Percentiles rank a stretch among this genome's conserved stretches.
Evolutionary conservation across 768 basidiomycete genomes (phyloP).

Genomic region (Serendipita sp.): DNA sequence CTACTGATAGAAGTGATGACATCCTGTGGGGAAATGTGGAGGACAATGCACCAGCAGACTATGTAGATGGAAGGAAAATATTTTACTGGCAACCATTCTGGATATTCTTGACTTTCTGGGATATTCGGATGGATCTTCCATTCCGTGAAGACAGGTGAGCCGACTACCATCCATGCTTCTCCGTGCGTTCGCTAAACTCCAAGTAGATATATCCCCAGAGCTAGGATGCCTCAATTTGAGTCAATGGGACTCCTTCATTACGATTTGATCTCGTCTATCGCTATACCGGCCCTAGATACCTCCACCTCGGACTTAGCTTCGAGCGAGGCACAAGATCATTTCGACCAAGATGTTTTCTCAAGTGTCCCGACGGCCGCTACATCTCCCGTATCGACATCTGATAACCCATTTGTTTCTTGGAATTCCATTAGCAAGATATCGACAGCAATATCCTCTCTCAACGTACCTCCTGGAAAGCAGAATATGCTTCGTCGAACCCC

Average conservation of each 20-base stretch:
- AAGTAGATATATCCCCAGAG: constrained; percentile 73
- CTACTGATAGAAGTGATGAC: not conserved
- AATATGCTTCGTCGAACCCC: not conserved
- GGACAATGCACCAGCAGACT: constrained; percentile 10
- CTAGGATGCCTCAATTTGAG: constrained; percentile 95
- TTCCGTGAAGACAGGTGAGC: constrained; percentile 57
- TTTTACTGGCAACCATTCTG: constrained; percentile 91
- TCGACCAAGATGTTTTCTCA: constrained; percentile 3
- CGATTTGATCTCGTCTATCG: constrained; percentile 77
- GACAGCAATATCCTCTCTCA: not conserved
- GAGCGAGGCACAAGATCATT: not conserved
- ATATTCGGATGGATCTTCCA: constrained; percentile 71
- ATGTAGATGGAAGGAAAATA: constrained; percentile 29
- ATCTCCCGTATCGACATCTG: not conserved
- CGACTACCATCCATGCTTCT: not conserved
- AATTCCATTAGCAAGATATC: not conserved
- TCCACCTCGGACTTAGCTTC: not conserved
- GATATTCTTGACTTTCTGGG: constrained; percentile 72
- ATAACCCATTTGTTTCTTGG: not conserved
- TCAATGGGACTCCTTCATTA: constrained; percentile 87
- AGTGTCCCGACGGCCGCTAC: not conserved
- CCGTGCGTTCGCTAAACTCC: constrained; percentile 5
- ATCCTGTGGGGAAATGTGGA: not conserved
- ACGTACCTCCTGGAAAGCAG: not conserved
- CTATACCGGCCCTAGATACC: constrained; percentile 37